Evolutionary conservation across 2,329 filamentous ascomycete species (phyloP).

Genomic region (Cordyceps militaris): DNA sequence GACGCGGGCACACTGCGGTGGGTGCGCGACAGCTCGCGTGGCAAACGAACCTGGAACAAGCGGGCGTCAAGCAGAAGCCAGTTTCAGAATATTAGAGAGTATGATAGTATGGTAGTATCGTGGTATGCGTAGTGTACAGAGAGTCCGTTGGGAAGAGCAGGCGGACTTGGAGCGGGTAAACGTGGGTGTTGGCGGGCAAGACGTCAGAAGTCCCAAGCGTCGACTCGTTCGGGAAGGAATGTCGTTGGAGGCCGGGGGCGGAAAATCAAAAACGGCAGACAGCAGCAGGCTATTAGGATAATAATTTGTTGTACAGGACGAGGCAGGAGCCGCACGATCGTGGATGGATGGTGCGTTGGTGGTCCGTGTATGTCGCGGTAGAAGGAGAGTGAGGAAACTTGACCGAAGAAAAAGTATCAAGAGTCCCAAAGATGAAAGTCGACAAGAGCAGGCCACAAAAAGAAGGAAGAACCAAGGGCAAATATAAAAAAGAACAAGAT

Average conservation of each 20-base stretch:
- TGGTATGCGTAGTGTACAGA: constrained; percentile 14
- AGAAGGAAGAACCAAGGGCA: constrained; percentile 43
- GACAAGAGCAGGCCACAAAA: constrained; percentile 36
- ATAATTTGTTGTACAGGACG: constrained; percentile 24
- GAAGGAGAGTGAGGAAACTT: constrained; percentile 40
- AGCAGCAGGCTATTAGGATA: constrained; percentile 15
- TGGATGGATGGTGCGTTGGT: constrained; percentile 1
- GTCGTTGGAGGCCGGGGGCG: neutral
- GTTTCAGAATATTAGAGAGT: constrained; percentile 8
- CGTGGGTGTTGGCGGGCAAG: neutral
- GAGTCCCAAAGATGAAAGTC: constrained; percentile 10
- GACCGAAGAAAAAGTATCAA: constrained; percentile 29
- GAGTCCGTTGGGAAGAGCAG: neutral
- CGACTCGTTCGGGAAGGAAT: constrained; percentile 5
- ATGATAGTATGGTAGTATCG: constrained; percentile 12
- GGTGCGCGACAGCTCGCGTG: neutral
- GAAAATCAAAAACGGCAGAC: constrained; percentile 13
- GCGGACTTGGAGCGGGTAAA: neutral
- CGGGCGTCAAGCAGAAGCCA: neutral
- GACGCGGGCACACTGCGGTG: neutral
- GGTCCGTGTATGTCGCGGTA: constrained; percentile 16
- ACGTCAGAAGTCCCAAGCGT: neutral
- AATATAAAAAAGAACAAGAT: constrained; percentile 39
- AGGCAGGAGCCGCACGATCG: constrained; percentile 10
- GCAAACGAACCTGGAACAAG: constrained; percentile 5